Base-by-base conservation (phyloP, 2,329 filamentous ascomycete genomes). In the Aurifilum marmelostoma region DNA sequence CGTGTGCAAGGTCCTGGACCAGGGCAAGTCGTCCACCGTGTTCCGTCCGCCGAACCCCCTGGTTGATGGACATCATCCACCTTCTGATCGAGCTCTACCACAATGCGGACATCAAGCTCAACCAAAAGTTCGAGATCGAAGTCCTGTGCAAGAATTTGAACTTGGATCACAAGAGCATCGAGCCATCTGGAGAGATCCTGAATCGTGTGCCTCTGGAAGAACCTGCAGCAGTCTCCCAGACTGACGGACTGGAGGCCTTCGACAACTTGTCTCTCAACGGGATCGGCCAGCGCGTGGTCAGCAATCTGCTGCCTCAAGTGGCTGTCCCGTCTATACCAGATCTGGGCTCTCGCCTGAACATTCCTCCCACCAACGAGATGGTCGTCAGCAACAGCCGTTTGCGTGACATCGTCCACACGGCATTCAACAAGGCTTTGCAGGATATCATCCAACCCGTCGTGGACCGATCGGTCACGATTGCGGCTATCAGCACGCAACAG, bases 371-470 rank as follows among this genome's bases (percentile, higher is more conserved):
- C 41, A 94, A 91, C 77, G 92, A 91, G 79, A 89, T 93, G 85
- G 88, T 96, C 74, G 86, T 96, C 72, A 90, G 89, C 78, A 84
- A 91, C 71, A 82, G 84, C 65, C 88, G 92, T 16, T 79, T 91
- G 62, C 87, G 89, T 71, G 87, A 90, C 74, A 97, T 98, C 74
- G 93, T 98, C 67, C 89, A 92, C 73, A 90, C 87, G 61, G 94
- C 97, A 50, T 91, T 97, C 66, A 93, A 93, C 61, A 91, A 94
- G 70, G 95, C 97, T 41, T 91, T 99, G 56, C 91, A 93, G 70
- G 97, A 99, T 76, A 99, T 99, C 67, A 98, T 99, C 71, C 93
- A 95, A 66, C 97, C 96, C 32, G 96, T 99, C 1, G 97, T 99
- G 18, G 97, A 99, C 78, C 89, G 96, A 67, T 99, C 96, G 2